Evolutionary conservation across 331 rosid species (phyloP).

Genomic region (Dryas integrifolia): DNA sequence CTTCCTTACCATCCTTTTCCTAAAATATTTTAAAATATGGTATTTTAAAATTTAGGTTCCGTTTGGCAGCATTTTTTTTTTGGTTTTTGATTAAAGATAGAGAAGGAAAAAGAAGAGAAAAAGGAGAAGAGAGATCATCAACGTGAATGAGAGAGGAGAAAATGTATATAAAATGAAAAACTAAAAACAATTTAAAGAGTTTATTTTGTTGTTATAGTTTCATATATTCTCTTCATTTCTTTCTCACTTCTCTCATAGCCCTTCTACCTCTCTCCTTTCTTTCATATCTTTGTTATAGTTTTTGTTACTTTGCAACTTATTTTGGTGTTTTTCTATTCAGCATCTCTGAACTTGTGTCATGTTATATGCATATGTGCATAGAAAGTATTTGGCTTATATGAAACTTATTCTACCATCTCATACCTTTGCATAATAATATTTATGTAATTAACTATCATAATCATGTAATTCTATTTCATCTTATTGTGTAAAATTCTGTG

Average conservation of each 20-base stretch:
- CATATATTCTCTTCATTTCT: no score
- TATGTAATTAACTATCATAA: no score
- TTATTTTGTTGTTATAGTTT: no score
- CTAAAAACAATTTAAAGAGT: no score
- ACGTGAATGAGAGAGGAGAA: not conserved
- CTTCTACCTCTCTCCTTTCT: no score
- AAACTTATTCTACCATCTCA: no score
- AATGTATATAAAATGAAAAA: no score
- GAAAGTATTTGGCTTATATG: not conserved
- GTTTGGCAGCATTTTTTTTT: not conserved
- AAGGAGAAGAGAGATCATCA: not conserved
- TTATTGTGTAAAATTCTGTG: not conserved
- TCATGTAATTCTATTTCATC: no score
- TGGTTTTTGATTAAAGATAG: not conserved
- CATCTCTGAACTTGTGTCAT: not conserved
- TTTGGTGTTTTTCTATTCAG: no score
- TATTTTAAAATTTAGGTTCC: not conserved
- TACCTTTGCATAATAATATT: not conserved
- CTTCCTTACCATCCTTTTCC: conserved; percentile 16
- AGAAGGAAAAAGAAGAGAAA: not conserved
- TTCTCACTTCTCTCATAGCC: no score
- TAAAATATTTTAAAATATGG: not conserved
- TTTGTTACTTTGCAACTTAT: no score
- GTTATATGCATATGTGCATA: not conserved
- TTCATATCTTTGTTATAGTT: no score